Evolutionary conservation across 495 filamentous ascomycete species (phyloP), one percentile per base, ranked within the genome.

Genomic region (Neurospora sublineolata): DNA sequence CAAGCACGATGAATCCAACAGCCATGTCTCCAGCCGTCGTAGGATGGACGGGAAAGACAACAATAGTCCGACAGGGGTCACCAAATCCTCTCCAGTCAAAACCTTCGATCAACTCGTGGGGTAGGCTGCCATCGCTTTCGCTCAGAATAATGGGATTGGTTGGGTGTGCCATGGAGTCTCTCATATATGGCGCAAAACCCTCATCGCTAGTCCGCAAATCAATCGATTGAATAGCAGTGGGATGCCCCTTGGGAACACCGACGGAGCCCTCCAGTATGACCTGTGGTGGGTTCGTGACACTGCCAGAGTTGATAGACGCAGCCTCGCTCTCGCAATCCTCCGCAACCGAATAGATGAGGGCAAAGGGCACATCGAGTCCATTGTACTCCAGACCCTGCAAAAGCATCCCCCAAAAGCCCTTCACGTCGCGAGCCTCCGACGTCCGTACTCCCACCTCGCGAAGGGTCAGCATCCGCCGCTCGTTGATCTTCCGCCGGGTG

Each of bases 381-480:
- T 90, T 91, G 72, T 83, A 88, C 67, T 86, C 86, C 3, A 91
- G 82, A 6, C 86, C 87, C 37, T 81, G 81, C 38, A 86, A 80
- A 9, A 89, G 84, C 74, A 86, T 82, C 11, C 69, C 73, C 89
- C 89, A 91, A 72, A 91, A 91, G 23, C 80, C 82, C 75, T 86
- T 88, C 14, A 91, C 82, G 72, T 91, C 88, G 68, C 88, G 82
- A n/a, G 90, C 90, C 16, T 86, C 79, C 6, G 89, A 87, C 7
- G 88, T 91, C 58, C 84, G 86, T 75, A 91, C 88, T 68, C 90
- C 90, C n/a, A 92, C 82, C 77, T 92, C 90, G 64, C 88, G 85
- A 23, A 91, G 79, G 9, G 87, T 90, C 20, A 89, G 78, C 89
- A 91, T 91, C 67, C 88, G 83, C 68, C 89, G 80, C 77, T 91